These are phyloP conservation scores for Tricholoma terreum DNA, from an alignment of 768 basidiomycete genomes.

Conservation along the genomic window DNA sequence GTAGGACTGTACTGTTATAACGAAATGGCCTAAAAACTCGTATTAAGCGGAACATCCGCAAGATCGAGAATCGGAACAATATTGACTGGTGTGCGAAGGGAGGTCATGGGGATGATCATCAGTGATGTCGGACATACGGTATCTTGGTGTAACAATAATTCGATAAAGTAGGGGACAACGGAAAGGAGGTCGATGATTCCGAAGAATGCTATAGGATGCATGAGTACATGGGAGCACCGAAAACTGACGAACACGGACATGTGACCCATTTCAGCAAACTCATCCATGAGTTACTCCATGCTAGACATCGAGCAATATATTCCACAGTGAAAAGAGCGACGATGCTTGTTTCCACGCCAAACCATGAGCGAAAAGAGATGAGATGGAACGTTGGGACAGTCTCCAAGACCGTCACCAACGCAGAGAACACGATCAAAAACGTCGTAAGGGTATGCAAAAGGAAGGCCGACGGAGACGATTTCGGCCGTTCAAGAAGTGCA, in stretches of 20 bases:
- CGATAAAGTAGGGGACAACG: constrained; percentile 87
- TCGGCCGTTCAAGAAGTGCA: constrained; percentile 76
- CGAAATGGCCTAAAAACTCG: constrained; percentile 92
- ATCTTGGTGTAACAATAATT: constrained; percentile 77
- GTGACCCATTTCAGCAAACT: constrained; percentile 64
- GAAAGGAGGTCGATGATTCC: too few species aligned
- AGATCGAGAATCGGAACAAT: constrained; percentile 88
- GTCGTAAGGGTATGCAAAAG: constrained; percentile 65
- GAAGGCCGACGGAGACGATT: constrained; percentile 74
- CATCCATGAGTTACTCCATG: constrained; percentile 77
- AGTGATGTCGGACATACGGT: too few species aligned
- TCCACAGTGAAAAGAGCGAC: constrained; percentile 90
- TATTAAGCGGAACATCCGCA: constrained; percentile 85
- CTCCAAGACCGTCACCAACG: constrained; percentile 77
- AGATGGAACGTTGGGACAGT: constrained; percentile 77
- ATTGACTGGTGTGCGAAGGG: constrained; percentile 51
- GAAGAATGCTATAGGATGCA: constrained; percentile 36
- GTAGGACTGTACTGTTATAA: constrained; percentile 74
- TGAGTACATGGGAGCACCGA: constrained; percentile 9
- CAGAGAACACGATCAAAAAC: too few species aligned
- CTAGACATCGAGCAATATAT: constrained; percentile 67
- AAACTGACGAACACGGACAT: constrained; percentile 45
- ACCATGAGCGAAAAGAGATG: too few species aligned
- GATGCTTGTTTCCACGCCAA: too few species aligned
- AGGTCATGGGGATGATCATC: constrained; percentile 38